These are phyloP conservation scores for Podospora fimiseda DNA, from an alignment of 495 filamentous ascomycete species.

Conservation along the genomic window DNA sequence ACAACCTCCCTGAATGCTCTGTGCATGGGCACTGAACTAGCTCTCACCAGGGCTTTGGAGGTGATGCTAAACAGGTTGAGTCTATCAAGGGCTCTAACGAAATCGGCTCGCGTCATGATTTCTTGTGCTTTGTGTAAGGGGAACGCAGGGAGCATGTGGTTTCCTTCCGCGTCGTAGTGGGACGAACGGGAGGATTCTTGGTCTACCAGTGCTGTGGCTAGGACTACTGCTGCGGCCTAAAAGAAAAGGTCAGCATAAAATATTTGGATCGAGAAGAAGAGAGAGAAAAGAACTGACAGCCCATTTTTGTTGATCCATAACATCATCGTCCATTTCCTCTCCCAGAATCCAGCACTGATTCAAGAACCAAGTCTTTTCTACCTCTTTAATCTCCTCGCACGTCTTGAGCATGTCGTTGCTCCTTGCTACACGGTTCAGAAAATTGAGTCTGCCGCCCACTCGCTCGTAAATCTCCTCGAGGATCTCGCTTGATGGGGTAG, in stretches of 20 bases:
- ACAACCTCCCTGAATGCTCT: slow-evolving; percentile 83
- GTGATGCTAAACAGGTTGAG: slow-evolving; percentile 95
- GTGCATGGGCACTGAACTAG: slow-evolving; percentile 94
- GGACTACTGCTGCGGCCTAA: slow-evolving; percentile 83
- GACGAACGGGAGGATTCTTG: slow-evolving; percentile 60
- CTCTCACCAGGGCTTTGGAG: slow-evolving; percentile 77
- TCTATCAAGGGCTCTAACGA: slow-evolving; percentile 86
- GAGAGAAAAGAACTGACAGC: slow-evolving; percentile 51
- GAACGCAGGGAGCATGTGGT: slow-evolving; percentile 75
- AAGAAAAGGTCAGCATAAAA: not conserved
- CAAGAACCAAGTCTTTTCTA: slow-evolving; percentile 88
- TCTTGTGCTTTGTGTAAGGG: slow-evolving; percentile 75
- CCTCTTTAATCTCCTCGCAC: slow-evolving; percentile 69
- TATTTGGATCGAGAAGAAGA: not conserved
- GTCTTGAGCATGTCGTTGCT: slow-evolving; percentile 67
- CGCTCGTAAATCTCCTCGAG: slow-evolving; percentile 74
- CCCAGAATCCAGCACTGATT: slow-evolving; percentile 95
- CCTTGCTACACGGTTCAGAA: slow-evolving; percentile 80
- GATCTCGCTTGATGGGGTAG: slow-evolving; percentile 45
- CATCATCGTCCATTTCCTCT: slow-evolving; percentile 92
- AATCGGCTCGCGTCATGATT: slow-evolving; percentile 94
- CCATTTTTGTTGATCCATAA: slow-evolving; percentile 98
- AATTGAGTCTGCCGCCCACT: slow-evolving; percentile 82
- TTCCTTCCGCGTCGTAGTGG: slow-evolving; percentile 55
- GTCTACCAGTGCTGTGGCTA: slow-evolving; percentile 84